Percentiles rank a stretch among this genome's conserved stretches.
Conservation (phyloP, 257 asterid genomes). For the Plantago major region DNA sequence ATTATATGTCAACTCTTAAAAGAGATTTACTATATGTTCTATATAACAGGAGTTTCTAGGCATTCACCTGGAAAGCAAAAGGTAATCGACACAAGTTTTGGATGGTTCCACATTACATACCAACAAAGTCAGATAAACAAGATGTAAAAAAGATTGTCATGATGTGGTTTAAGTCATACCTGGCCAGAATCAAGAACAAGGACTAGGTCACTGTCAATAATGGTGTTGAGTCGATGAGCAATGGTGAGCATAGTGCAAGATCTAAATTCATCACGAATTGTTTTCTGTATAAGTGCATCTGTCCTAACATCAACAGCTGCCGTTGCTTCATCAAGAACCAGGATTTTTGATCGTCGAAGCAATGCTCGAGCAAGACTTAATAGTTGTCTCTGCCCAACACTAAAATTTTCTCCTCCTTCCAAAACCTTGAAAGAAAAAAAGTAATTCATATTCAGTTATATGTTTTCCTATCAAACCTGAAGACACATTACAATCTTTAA, state of each 20-base stretch:
- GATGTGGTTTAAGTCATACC: constrained; percentile 30
- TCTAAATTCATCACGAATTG: constrained; percentile 71
- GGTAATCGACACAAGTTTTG: neutral
- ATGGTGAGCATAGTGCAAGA: constrained; percentile 81
- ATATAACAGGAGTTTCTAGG: too few species aligned
- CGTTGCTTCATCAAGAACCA: constrained; percentile 88
- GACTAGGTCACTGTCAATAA: constrained; percentile 63
- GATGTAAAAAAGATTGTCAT: neutral
- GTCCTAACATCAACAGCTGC: constrained; percentile 87
- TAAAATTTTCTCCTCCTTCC: constrained; percentile 85
- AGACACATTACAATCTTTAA: neutral
- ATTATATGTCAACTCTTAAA: too few species aligned
- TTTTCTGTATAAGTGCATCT: constrained; percentile 78
- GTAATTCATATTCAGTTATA: neutral
- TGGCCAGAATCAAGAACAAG: constrained; percentile 67
- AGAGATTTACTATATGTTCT: too few species aligned
- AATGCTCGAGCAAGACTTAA: constrained; percentile 79
- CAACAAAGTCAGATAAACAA: neutral
- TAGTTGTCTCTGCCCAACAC: constrained; percentile 86
- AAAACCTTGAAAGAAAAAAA: constrained; percentile 42
- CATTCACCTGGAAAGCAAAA: too few species aligned
- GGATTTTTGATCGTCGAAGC: constrained; percentile 73
- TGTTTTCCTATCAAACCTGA: neutral
- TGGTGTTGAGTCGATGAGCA: constrained; percentile 80
- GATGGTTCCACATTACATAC: neutral